Evolutionary conservation across 2,329 filamentous ascomycete species (phyloP).

Genomic region (Penicillium sp.): DNA sequence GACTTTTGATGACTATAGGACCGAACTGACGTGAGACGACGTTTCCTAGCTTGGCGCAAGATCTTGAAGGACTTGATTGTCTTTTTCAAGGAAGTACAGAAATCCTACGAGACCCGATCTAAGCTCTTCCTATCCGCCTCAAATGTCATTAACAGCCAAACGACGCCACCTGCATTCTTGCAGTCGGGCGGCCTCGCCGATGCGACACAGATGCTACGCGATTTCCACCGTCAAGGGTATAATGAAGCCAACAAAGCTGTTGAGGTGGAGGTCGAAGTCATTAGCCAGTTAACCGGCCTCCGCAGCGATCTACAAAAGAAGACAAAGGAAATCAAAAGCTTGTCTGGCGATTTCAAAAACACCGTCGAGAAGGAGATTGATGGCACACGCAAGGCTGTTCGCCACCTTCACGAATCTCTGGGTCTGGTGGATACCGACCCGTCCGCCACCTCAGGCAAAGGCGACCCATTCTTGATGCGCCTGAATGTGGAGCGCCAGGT

Average conservation of each 20-base stretch:
- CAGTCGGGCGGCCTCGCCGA: conserved; percentile 82
- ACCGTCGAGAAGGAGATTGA: conserved; percentile 95
- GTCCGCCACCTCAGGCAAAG: conserved; percentile 73
- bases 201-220: conserved; percentile 74
- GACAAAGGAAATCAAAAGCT: conserved; percentile 95
- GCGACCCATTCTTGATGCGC: conserved; percentile 86
- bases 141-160: conserved; percentile 78
- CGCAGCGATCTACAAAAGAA: conserved; percentile 89
- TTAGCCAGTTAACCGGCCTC: conserved; percentile 80
- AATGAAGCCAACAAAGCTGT: conserved; percentile 81
- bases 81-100: conserved; percentile 90
- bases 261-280: conserved; percentile 89
- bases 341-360: conserved; percentile 96
- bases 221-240: conserved; percentile 79
- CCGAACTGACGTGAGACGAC: not conserved
- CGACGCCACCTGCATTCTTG: conserved; percentile 73
- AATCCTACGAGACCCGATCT: conserved; percentile 79
- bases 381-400: conserved; percentile 73
- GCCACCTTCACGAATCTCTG: conserved; percentile 76
- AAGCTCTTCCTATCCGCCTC: conserved; percentile 82
- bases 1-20: not conserved
- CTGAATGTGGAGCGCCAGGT: conserved; percentile 85
- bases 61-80: conserved; percentile 90
- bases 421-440: conserved; percentile 78
- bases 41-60: conserved; percentile 78